Evolutionary conservation across 2,329 filamentous ascomycete genomes (phyloP), one percentile per base, ranked within the genome.

Genomic region (Apiospora saccharicola): DNA sequence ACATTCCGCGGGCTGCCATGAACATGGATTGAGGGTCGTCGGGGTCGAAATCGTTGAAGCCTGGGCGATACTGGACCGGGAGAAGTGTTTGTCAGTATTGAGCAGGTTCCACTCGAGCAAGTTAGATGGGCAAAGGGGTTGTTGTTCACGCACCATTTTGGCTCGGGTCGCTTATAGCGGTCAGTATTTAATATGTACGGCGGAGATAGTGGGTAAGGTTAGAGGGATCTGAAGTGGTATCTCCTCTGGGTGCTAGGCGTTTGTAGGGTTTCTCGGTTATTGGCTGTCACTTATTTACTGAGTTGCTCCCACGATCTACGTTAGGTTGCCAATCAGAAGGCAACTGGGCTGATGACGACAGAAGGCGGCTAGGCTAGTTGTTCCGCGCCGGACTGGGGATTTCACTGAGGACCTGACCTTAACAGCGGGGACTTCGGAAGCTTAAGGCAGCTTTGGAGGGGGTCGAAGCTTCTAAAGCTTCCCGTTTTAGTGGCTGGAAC

Each of bases 1-100:
- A 78, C 77, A 80, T 79, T 72, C 84, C 82, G 37, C 81, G 79
- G 37, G 83, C 82, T 53, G 85, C 85, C 83, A 88, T 84, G 79
- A 84, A 86, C 78, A 88, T 83, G 72, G 85, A 82, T 43, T 84
- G 82, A n/a, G 86, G 83, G 76, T 88, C 85, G 73, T 80, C 81
- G 72, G 85, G 83, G 77, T 88, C 85, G 75, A 85, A 86, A 67
- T 81, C 84, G 69, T 81, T 81, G 73, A 83, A 83, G 71, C 82
- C 82, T 44, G 85, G 80, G 73, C 80, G 78, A 71, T 75, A 81
- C 81, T 85, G 12, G 30, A 30, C 8, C 3, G n/a, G 14, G 3
- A 4, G 43, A 12, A 24, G 53, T n/a, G 57, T 37, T 30, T 64
- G 34, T 64, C 10, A 64, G 12, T n/a, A 64, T 64, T 2, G 34